Evolutionary conservation across 805 yeast species (phyloP), one percentile per base, ranked within the genome.

Genomic region (Metschnikowia henanensis): DNA sequence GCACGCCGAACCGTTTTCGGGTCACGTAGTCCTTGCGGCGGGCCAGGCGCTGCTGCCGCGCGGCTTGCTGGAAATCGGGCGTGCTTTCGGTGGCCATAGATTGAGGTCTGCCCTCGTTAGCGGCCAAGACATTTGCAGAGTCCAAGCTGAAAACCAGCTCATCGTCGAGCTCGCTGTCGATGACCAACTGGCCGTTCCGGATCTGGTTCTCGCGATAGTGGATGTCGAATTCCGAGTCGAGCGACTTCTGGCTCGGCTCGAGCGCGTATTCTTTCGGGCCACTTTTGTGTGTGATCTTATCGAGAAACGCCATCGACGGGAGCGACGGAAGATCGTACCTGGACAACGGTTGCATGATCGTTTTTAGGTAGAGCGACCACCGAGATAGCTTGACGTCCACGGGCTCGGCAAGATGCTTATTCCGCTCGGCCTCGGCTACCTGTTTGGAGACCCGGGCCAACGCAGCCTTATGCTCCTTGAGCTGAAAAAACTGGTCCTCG

Each of bases 401-500:
- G n/a, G 39, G 46, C 26, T 47, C 55, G 20, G 47, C 48, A 6
- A 35, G 32, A 2, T 42, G 41, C 5, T 47, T 45, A 1, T 38
- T n/a, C 5, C 35, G 32, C n/a, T 38, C 46, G n/a, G 42, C 46
- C 28, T 34, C 39, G 25, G 37, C 45, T 18, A 29, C 32, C 13
- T 39, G 31, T 15, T 36, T 31, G 17, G 37, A 21, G 15, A 22
- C 15, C 5, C 30, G 37, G 6, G 43, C 30, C 23, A 39, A 23
- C 17, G 47, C 45, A n/a, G 40, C 21, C 25, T 32, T 72, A 45
- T 82, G 87, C 34, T 82, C 83, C 35, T 78, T 71, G 43, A 85
- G 59, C 53, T 82, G 83, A 44, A 74, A 75, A 34, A 89, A 59
- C 60, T 88, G 96, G 52, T 79, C 86, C 57, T 84, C 86, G 18